These are phyloP conservation scores for Leccinum variicolor DNA, from an alignment of 768 basidiomycete species.

Conservation along the genomic window DNA sequence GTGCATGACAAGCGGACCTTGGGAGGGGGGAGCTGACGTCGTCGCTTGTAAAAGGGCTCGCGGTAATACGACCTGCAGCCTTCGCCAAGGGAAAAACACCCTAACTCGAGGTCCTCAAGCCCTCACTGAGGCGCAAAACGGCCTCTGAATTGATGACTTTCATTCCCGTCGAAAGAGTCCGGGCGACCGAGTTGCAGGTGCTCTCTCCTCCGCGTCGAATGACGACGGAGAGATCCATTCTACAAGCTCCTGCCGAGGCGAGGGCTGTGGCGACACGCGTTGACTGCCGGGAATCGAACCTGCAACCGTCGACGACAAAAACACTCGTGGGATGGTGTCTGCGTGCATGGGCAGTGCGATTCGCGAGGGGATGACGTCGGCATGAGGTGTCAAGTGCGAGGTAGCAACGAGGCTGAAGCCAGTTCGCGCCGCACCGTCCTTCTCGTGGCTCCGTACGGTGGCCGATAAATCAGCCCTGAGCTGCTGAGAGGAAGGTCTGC, in stretches of 20 bases:
- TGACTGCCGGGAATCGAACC: slow-evolving; percentile 17
- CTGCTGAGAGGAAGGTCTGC: slow-evolving; percentile 29
- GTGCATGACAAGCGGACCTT: slow-evolving; percentile 6
- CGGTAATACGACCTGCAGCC: slow-evolving; percentile 4
- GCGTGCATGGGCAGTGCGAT: slow-evolving; percentile 19
- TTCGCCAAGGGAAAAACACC: slow-evolving; percentile 6
- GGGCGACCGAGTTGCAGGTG: slow-evolving; percentile 12
- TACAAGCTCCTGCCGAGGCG: slow-evolving; percentile 24
- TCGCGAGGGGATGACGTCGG: slow-evolving; percentile 27
- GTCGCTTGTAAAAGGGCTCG: neutral
- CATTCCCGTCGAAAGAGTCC: slow-evolving; percentile 31
- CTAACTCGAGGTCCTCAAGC: neutral
- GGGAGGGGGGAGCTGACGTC: slow-evolving; percentile 1
- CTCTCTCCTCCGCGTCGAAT: slow-evolving; percentile 18
- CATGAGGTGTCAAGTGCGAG: slow-evolving; percentile 19
- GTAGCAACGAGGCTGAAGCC: slow-evolving; percentile 32
- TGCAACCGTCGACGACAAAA: slow-evolving; percentile 13
- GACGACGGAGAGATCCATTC: slow-evolving; percentile 22
- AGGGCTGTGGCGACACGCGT: slow-evolving; percentile 30
- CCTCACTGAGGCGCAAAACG: neutral
- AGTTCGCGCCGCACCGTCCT: slow-evolving; percentile 22
- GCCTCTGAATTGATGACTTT: slow-evolving; percentile 13
- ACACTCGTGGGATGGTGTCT: slow-evolving; percentile 17
- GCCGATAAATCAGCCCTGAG: slow-evolving; percentile 30
- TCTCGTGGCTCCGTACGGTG: slow-evolving; percentile 26